These are phyloP conservation scores for Aspergillus tanneri DNA, from an alignment of 2,329 filamentous ascomycete species.

Conservation along the genomic window DNA sequence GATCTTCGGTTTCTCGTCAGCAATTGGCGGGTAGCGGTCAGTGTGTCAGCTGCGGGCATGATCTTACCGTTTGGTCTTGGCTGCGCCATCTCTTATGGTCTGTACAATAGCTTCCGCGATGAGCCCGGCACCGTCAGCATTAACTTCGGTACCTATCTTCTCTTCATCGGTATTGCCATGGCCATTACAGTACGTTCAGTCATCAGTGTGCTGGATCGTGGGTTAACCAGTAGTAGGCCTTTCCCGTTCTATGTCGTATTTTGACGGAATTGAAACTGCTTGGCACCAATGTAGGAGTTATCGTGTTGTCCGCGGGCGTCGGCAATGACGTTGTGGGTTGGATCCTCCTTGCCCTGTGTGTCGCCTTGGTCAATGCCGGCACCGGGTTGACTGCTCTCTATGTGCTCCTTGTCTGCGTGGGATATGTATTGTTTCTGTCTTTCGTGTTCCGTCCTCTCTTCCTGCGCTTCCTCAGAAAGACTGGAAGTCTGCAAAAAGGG, in stretches of 20 bases:
- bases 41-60: constrained; percentile 78
- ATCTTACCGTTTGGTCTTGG: constrained; percentile 78
- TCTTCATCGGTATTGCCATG: constrained; percentile 90
- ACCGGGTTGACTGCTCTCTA: constrained; percentile 80
- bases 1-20: constrained; percentile 73
- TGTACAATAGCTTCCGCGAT: constrained; percentile 70
- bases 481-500: constrained; percentile 78
- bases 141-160: constrained; percentile 61
- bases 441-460: constrained; percentile 73
- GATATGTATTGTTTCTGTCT: constrained; percentile 72
- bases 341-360: constrained; percentile 89
- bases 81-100: constrained; percentile 73
- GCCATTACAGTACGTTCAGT: constrained; percentile 69
- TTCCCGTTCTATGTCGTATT: constrained; percentile 91
- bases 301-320: constrained; percentile 84
- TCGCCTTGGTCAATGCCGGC: constrained; percentile 85
- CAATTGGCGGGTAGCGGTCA: constrained; percentile 78
- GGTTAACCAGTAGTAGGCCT: constrained; percentile 49
- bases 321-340: constrained; percentile 90
- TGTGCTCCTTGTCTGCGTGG: constrained; percentile 73
- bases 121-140: constrained; percentile 59
- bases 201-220: neutral
- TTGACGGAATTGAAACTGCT: constrained; percentile 87
- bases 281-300: constrained; percentile 77
- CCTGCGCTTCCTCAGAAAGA: constrained; percentile 69